Percentiles rank a stretch among this genome's conserved stretches.
Conservation (phyloP, 225 moss, liverwort and hornwort genomes). For the Bryoerythrophyllum caledonicum region DNA sequence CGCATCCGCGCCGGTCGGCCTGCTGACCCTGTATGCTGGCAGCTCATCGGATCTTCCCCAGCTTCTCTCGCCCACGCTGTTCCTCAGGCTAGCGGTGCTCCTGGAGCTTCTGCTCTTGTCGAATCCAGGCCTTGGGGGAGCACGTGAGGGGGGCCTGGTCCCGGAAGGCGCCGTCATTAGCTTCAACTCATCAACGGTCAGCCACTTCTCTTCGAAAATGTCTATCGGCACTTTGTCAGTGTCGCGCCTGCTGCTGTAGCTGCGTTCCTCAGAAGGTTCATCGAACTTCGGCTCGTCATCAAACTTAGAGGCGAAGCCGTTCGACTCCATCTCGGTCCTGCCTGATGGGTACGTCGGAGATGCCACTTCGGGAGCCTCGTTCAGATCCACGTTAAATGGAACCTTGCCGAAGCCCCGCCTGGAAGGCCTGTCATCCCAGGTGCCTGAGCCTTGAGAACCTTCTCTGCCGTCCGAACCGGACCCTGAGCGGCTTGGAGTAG, state of each 20-base stretch:
- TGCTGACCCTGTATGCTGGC: slow-evolving; percentile 26
- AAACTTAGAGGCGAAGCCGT: slow-evolving; percentile 36
- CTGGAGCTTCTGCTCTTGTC: slow-evolving; percentile 39
- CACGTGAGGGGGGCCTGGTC: slow-evolving; percentile 72
- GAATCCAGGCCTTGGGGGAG: slow-evolving; percentile 65
- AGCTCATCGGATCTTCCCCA: slow-evolving; percentile 35
- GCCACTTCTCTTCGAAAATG: slow-evolving; percentile 62
- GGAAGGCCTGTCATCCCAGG: slow-evolving; percentile 39
- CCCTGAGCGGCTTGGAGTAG: slow-evolving; percentile 38
- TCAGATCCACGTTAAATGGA: slow-evolving; percentile 50
- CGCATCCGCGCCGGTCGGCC: slow-evolving; percentile 29
- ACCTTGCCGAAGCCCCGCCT: slow-evolving; percentile 36
- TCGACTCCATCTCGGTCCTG: slow-evolving; percentile 19
- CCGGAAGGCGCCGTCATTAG: slow-evolving; percentile 62
- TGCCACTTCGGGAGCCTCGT: slow-evolving; percentile 45
- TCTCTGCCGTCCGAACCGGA: slow-evolving; percentile 38
- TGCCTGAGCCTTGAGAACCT: slow-evolving; percentile 29
- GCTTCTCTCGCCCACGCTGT: slow-evolving; percentile 27
- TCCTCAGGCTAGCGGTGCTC: slow-evolving; percentile 17
- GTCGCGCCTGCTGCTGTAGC: slow-evolving; percentile 25
- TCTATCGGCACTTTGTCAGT: slow-evolving; percentile 46
- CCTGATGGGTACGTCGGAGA: slow-evolving; percentile 53
- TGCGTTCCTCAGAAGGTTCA: slow-evolving; percentile 40
- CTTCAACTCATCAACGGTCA: slow-evolving; percentile 82
- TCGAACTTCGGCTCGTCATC: slow-evolving; percentile 51